Base-by-base conservation (phyloP, 495 filamentous ascomycete genomes). In the Aspergillus wentii region DNA sequence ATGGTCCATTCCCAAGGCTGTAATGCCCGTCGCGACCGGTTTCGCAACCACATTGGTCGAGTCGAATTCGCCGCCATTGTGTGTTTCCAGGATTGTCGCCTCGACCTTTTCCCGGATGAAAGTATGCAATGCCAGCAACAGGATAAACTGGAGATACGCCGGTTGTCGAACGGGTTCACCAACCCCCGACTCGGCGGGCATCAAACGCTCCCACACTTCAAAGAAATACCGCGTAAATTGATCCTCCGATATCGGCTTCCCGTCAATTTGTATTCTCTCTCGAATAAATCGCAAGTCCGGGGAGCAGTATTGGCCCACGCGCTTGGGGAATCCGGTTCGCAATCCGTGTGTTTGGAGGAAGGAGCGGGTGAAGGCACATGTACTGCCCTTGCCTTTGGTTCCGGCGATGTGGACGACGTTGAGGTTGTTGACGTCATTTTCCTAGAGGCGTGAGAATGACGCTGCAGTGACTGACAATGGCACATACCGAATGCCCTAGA, bases 41-140 rank as follows among this genome's bases (percentile, higher is more conserved):
- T 66, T 62, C 6, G 66, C 58, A 5, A 94, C 73, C 11, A 94
- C 66, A 44, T 95, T 95, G 2, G 89, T 95, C 0, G 82, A 79
- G 45, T 94, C 88, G 51, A 75, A 86, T 54, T 90, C 84, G 17
- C 88, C 88, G 1, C 88, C 88, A 34, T 91, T 74, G n/a, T 88
- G 86, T 9, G 80, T 82, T 55, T 94, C 88, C 31, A 87, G 84
- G 6, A 94, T 69, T 2, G 84, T 83, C 0, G 69, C 72, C 26
- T 89, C 76, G 6, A 91, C 78, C 3, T 72, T 69, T 56, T 89
- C 85, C 20, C 64, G 52, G 11, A 92, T 56, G 48, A 85, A 95
- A 1, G 82, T 71, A 44, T 94, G 83, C 44, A 85, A 82, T 29
- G 80, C 82, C 62, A 91, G 69, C 2, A 95, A 64, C 0, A 85